phyloP scores from a whole-genome alignment of 371 early-diverging fungal genomes.

The Phascolomyces articulosus region DNA sequence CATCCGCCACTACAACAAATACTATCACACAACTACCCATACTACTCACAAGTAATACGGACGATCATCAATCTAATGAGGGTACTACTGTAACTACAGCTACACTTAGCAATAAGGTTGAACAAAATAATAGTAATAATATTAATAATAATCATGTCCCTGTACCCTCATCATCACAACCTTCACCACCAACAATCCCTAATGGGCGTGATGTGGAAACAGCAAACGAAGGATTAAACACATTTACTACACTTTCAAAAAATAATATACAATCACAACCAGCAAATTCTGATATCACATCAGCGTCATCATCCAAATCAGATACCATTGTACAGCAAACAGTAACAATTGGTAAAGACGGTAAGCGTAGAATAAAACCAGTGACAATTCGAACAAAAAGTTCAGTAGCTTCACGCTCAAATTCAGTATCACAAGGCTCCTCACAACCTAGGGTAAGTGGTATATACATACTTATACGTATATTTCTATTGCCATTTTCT shows the following conservation, averaged over 20 bases:
- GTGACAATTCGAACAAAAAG: slow-evolving; percentile 23
- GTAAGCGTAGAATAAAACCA: slow-evolving; percentile 82
- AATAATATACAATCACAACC: slow-evolving; percentile 1
- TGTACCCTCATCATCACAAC: not conserved
- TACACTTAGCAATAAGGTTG: not conserved
- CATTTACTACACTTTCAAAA: too few species aligned
- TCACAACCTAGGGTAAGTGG: not conserved
- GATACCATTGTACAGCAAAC: slow-evolving; percentile 45
- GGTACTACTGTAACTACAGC: not conserved
- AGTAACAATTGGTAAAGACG: slow-evolving; percentile 73
- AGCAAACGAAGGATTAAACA: not conserved
- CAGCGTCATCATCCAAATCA: slow-evolving; percentile 25
- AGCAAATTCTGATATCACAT: slow-evolving; percentile 16
- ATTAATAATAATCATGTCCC: not conserved
- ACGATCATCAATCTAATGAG: too few species aligned
- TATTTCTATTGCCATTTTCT: not conserved
- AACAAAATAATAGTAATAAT: too few species aligned
- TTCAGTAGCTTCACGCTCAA: not conserved
- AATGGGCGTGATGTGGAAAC: not conserved
- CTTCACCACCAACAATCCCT: not conserved
- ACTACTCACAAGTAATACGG: not conserved
- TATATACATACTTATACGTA: not conserved
- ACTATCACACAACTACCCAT: not conserved
- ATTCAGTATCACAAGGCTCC: not conserved
- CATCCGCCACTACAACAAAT: not conserved